These are phyloP conservation scores for Canariomyces notabilis DNA, from an alignment of 2,329 filamentous ascomycete species.

Conservation along the genomic window DNA sequence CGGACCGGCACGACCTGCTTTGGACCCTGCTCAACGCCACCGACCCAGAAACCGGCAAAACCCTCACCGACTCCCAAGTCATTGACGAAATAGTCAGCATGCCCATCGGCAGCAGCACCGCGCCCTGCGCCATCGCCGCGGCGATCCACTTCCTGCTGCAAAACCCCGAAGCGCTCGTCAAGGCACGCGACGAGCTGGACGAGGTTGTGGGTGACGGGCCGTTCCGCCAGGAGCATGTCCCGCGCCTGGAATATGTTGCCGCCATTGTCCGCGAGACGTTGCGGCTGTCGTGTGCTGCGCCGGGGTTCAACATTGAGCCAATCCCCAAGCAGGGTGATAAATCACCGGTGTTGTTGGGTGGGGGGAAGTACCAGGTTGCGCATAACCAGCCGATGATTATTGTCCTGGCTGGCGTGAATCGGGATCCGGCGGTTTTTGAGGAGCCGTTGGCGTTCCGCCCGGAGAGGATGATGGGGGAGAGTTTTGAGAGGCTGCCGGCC, in stretches of 20 bases:
- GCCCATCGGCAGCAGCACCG: slow-evolving; percentile 53
- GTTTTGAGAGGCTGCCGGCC: slow-evolving; percentile 38
- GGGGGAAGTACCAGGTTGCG: slow-evolving; percentile 45
- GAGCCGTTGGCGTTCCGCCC: slow-evolving; percentile 42
- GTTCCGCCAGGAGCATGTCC: slow-evolving; percentile 44
- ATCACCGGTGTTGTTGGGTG: slow-evolving; percentile 42
- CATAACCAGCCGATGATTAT: slow-evolving; percentile 47
- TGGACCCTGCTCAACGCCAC: slow-evolving; percentile 53
- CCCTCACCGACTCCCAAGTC: slow-evolving; percentile 54
- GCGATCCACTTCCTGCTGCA: slow-evolving; percentile 48
- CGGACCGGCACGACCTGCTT: slow-evolving; percentile 55
- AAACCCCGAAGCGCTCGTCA: slow-evolving; percentile 43
- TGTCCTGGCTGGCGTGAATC: slow-evolving; percentile 46
- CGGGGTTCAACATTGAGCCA: slow-evolving; percentile 51
- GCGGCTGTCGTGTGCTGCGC: slow-evolving; percentile 49
- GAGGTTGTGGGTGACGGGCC: slow-evolving; percentile 42
- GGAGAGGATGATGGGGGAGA: slow-evolving; percentile 45
- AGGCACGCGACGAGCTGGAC: slow-evolving; percentile 51
- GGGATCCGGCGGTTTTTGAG: slow-evolving; percentile 44
- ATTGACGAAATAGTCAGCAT: slow-evolving; percentile 66
- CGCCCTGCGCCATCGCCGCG: slow-evolving; percentile 41
- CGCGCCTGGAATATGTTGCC: slow-evolving; percentile 48
- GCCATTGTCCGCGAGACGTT: slow-evolving; percentile 51
- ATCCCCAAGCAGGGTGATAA: slow-evolving; percentile 36
- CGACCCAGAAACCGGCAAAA: slow-evolving; percentile 57